Base-by-base conservation (phyloP, 2,329 filamentous ascomycete species). In the Stachybotrys elegans region DNA sequence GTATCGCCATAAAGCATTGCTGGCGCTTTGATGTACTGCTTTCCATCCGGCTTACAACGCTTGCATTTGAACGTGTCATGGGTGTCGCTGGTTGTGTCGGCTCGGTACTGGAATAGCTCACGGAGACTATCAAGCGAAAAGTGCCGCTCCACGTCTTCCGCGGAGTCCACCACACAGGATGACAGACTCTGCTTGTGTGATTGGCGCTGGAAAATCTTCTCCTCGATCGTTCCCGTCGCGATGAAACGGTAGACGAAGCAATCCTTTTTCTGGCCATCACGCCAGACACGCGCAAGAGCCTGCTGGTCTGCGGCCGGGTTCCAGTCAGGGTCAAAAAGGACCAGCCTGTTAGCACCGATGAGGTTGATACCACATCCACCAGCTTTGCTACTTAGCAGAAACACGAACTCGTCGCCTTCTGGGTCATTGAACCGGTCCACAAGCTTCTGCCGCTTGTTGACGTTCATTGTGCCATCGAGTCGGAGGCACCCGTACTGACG, bases 191-290 rank as follows among this genome's bases (percentile, higher is more conserved):
- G 93, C 68, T 98, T 98, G 73, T 98, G 94, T 1, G 88, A 95
- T 61, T 98, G 93, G 9, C 94, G 85, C 66, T 98, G 93, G 70
- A 98, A 98, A 54, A 98, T 96, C 70, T 98, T 98, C 67, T 98
- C 93, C 61, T 98, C 93, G 49, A 98, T 98, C 0, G 91, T 96
- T 4, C 93, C 93, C 0, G 94, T 97, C 0, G 91, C 88, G 57
- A 98, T 98, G 69, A 98, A 98, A n/a, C 93, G 87, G 65, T 98
- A 98, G 14, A 98, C 93, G 57, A 98, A 98, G 60, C 93, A 98
- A 59, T 98, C 93, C 62, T 98, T 98, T 76, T 94, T 97, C 66
- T 98, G 93, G 0, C 93, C 93, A 57, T 98, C 93, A 74, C 93
- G 88, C 93, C 93, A 98, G 17, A 98, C 93, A 72, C 93, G 87